These are phyloP conservation scores for Paraphoma sp. DNA, from an alignment of 2,329 filamentous ascomycete species.

Conservation along the genomic window DNA sequence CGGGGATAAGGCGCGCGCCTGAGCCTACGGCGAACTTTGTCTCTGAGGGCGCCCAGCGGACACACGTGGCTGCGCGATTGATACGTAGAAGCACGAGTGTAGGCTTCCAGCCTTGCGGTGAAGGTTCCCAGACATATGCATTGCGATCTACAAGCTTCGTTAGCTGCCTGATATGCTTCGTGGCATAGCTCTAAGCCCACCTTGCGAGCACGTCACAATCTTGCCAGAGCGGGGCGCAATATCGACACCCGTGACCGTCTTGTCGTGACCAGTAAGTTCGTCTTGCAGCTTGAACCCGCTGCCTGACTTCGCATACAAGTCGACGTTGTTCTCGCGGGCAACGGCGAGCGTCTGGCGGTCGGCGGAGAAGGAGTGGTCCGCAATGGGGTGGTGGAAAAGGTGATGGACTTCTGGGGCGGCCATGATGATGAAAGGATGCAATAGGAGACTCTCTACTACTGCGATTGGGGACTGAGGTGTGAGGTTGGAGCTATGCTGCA, in stretches of 20 bases:
- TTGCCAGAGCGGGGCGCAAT: slow-evolving; percentile 89
- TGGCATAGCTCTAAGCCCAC: slow-evolving; percentile 53
- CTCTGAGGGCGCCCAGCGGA: slow-evolving; percentile 96
- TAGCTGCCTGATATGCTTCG: slow-evolving; percentile 17
- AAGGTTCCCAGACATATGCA: slow-evolving; percentile 96
- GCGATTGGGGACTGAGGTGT: slow-evolving; percentile 19
- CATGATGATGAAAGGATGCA: slow-evolving; percentile 67
- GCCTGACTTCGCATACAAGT: slow-evolving; percentile 80
- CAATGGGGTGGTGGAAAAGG: slow-evolving; percentile 94
- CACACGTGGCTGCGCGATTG: slow-evolving; percentile 94
- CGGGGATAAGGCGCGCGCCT: slow-evolving; percentile 90
- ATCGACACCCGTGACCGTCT: slow-evolving; percentile 94
- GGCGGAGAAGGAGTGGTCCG: slow-evolving; percentile 96
- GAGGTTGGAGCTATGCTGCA: slow-evolving; percentile 8
- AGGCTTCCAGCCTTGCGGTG: slow-evolving; percentile 91
- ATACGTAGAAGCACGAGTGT: slow-evolving; percentile 96
- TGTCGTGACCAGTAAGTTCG: slow-evolving; percentile 95
- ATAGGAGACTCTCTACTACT: slow-evolving; percentile 98
- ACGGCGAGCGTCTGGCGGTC: slow-evolving; percentile 90
- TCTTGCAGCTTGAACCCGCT: slow-evolving; percentile 83
- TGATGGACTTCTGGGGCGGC: slow-evolving; percentile 89
- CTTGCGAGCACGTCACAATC: slow-evolving; percentile 97
- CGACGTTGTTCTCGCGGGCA: slow-evolving; percentile 85
- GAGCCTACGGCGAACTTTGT: slow-evolving; percentile 97
- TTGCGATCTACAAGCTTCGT: slow-evolving; percentile 75